These are phyloP conservation scores for Martiniozyma asiatica DNA, from an alignment of 1,139 yeast genomes.

Conservation along the genomic window DNA sequence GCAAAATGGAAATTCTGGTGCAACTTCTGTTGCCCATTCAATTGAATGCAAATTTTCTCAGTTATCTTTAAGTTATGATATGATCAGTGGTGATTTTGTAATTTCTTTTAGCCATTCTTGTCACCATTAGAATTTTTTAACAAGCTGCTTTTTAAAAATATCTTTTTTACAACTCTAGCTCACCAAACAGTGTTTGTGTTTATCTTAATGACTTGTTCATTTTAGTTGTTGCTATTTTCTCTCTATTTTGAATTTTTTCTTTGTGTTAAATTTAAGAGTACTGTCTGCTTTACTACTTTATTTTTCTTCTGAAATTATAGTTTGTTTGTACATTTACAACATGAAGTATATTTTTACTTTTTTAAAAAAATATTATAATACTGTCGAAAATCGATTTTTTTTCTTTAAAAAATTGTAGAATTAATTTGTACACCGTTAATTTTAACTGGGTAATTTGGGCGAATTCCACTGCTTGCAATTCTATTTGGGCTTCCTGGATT, in stretches of 20 bases:
- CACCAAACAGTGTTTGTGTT: background rate
- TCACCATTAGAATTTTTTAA: conserved; percentile 9
- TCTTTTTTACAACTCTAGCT: too few relatives aligned
- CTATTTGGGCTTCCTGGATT: conserved; percentile 20
- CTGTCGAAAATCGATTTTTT: background rate
- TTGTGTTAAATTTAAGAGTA: too few relatives aligned
- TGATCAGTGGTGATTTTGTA: conserved; percentile 17
- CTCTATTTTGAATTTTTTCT: too few relatives aligned
- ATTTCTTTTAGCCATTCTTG: conserved; percentile 20
- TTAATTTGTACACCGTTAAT: too few relatives aligned
- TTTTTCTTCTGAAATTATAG: too few relatives aligned
- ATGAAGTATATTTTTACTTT: too few relatives aligned
- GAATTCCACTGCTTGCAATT: conserved; percentile 19
- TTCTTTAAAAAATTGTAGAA: background rate
- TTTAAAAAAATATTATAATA: background rate
- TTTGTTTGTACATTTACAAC: conserved; percentile 1
- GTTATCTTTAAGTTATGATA: conserved; percentile 18
- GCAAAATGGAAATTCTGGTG: conserved; percentile 8
- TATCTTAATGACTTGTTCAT: background rate
- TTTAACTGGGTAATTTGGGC: too few relatives aligned
- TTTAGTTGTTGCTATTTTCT: background rate
- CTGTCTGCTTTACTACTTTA: too few relatives aligned
- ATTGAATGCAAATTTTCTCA: conserved; percentile 19
- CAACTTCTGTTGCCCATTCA: conserved; percentile 2
- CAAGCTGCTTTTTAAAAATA: too few relatives aligned